Evolutionary conservation across 257 asterid species (phyloP).

Genomic region (Jacaranda copaia): DNA sequence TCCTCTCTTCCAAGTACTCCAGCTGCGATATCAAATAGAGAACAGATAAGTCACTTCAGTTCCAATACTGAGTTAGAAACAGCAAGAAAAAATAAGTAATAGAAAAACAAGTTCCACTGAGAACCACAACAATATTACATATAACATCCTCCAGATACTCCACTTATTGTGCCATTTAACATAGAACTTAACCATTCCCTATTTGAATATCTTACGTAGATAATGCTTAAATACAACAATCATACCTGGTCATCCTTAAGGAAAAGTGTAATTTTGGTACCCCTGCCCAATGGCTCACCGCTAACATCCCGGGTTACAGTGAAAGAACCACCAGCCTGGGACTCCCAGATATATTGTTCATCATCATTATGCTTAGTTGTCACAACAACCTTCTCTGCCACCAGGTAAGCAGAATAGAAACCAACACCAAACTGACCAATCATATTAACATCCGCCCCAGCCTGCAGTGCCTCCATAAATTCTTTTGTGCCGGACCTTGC

Average conservation of each 20-base stretch:
- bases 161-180: background rate
- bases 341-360: constrained; percentile 33
- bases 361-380: constrained; percentile 47
- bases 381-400: constrained; percentile 42
- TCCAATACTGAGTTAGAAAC: background rate
- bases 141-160: background rate
- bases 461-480: constrained; percentile 43
- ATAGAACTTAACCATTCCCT: background rate
- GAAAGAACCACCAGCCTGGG: constrained; percentile 30
- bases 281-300: constrained; percentile 47
- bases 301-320: constrained; percentile 30
- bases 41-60: background rate
- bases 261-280: constrained; percentile 43
- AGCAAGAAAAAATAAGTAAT: background rate
- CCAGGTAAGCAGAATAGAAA: constrained; percentile 41
- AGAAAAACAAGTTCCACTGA: background rate
- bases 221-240: background rate
- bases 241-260: constrained; percentile 46
- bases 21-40: constrained; percentile 5
- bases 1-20: constrained; percentile 45
- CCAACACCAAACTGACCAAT: constrained; percentile 40
- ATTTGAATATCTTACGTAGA: background rate
- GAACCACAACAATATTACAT: background rate
- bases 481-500: constrained; percentile 43
- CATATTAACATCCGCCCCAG: constrained; percentile 48